Evolutionary conservation across 768 basidiomycete species (phyloP).

Genomic region (Panellus pusillus): DNA sequence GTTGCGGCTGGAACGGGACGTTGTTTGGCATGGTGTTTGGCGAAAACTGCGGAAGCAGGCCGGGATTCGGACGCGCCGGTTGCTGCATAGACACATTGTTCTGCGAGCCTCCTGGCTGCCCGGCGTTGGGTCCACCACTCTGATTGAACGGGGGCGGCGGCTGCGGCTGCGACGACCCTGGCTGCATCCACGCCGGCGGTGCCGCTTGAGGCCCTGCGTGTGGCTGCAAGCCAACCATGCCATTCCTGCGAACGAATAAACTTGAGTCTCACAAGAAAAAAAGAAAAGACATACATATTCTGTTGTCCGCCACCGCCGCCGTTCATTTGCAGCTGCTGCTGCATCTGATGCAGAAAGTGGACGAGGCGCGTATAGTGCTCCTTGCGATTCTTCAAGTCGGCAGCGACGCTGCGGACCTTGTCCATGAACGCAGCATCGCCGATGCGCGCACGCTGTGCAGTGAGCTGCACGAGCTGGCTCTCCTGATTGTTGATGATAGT

Average conservation of each 20-base stretch:
- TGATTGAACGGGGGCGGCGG: slow-evolving; percentile 16
- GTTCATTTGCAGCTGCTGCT: slow-evolving; percentile 24
- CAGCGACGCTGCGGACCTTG: slow-evolving; percentile 25
- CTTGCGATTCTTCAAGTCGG: slow-evolving; percentile 35
- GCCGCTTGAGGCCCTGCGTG: not conserved
- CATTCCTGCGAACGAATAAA: not conserved
- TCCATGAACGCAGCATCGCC: slow-evolving; percentile 23
- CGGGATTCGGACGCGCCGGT: slow-evolving; percentile 39
- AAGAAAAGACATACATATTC: slow-evolving; percentile 34
- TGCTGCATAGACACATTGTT: slow-evolving; percentile 31
- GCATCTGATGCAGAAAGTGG: slow-evolving; percentile 28
- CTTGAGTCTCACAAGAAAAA: not conserved
- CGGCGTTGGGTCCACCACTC: slow-evolving; percentile 10
- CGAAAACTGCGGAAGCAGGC: slow-evolving; percentile 38
- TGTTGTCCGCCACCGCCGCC: slow-evolving; percentile 15
- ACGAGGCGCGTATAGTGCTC: slow-evolving; percentile 41
- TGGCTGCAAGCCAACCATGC: no score
- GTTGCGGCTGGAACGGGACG: slow-evolving; percentile 29
- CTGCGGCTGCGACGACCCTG: slow-evolving; percentile 15
- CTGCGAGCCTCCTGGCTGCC: slow-evolving; percentile 31
- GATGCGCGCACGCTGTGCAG: slow-evolving; percentile 21
- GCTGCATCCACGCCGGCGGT: slow-evolving; percentile 17
- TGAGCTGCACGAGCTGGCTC: slow-evolving; percentile 22
- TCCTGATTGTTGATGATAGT: slow-evolving; percentile 23
- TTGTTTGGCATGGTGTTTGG: slow-evolving; percentile 35